Evolutionary conservation across 805 yeast species (phyloP).

Genomic region (Wickerhamomyces alni): DNA sequence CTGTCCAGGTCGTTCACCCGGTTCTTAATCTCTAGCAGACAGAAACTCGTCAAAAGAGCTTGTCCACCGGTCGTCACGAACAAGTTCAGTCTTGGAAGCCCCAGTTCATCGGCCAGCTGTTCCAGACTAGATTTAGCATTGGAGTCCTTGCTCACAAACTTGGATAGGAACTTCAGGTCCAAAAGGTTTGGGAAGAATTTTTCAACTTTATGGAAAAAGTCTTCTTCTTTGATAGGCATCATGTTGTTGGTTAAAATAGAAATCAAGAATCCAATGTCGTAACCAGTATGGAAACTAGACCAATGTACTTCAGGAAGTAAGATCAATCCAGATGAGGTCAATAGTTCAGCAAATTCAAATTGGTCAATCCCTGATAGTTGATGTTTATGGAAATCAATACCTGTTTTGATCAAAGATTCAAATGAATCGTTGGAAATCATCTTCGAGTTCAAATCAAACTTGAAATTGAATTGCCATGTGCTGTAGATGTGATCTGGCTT

Average conservation of each 20-base stretch:
- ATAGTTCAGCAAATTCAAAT: conserved; percentile 73
- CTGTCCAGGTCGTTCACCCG: conserved; percentile 30
- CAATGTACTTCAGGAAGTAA: conserved; percentile 64
- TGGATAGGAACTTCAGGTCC: conserved; percentile 63
- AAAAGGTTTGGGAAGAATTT: conserved; percentile 75
- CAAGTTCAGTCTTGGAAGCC: conserved; percentile 52
- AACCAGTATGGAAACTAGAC: conserved; percentile 92
- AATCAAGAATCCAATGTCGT: conserved; percentile 86
- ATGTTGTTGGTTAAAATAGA: conserved; percentile 67
- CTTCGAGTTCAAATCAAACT: conserved; percentile 67
- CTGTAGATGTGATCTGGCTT: conserved; percentile 61
- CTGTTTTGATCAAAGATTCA: conserved; percentile 72
- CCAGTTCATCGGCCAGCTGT: conserved; percentile 62
- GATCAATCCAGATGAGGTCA: conserved; percentile 82
- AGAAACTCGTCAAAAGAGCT: conserved; percentile 55
- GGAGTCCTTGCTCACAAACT: conserved; percentile 14
- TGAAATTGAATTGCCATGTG: conserved; percentile 97
- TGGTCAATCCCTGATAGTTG: conserved; percentile 73
- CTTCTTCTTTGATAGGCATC: conserved; percentile 78
- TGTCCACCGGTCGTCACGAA: conserved; percentile 59
- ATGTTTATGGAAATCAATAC: conserved; percentile 74
- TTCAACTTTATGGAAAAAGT: conserved; percentile 64
- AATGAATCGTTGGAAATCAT: conserved; percentile 87
- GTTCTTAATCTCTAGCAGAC: conserved; percentile 48
- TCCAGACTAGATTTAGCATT: conserved; percentile 44